A percentile compares a stretch with the other conserved stretches of the same genome.
Evolutionary conservation across 2,329 filamentous ascomycete genomes (phyloP).

Genomic region (Thelonectria discophora): DNA sequence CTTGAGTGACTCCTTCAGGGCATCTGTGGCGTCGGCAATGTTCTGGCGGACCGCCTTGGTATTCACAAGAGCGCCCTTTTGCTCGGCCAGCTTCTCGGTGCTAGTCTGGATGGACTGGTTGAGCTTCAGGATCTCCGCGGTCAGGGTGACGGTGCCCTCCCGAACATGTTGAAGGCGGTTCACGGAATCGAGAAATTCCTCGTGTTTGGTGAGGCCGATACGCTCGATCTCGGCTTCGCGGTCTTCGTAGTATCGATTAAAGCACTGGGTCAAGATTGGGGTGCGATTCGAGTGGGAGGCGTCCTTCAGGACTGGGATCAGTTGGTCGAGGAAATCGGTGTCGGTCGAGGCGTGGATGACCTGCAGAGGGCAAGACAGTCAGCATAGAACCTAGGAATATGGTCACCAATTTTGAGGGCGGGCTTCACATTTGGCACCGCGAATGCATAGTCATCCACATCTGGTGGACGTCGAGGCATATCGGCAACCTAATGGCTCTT

Average conservation of each 20-base stretch:
- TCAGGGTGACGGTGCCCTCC: conserved; percentile 88
- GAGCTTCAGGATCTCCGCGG: conserved; percentile 87
- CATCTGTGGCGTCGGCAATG: conserved; percentile 90
- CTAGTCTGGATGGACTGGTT: conserved; percentile 96
- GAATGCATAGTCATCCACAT: conserved; percentile 57
- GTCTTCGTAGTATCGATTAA: conserved; percentile 78
- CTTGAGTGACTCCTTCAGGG: conserved; percentile 88
- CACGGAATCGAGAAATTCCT: conserved; percentile 93
- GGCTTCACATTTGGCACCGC: conserved; percentile 55
- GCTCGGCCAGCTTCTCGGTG: conserved; percentile 91
- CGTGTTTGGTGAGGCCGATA: conserved; percentile 94
- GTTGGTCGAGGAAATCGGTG: conserved; percentile 91
- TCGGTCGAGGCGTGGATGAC: conserved; percentile 93
- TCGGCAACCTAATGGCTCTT: conserved; percentile 29
- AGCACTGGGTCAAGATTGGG: conserved; percentile 76
- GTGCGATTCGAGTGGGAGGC: conserved; percentile 79
- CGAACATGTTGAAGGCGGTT: conserved; percentile 92
- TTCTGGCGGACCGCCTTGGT: conserved; percentile 93
- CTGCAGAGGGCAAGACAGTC: conserved; percentile 54
- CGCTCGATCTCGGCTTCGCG: conserved; percentile 92
- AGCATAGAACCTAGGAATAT: conserved; percentile 15
- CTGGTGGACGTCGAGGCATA: conserved; percentile 57
- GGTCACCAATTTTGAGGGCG: conserved; percentile 24
- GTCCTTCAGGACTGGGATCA: conserved; percentile 94
- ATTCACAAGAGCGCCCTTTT: conserved; percentile 94